phyloP scores from a whole-genome alignment of 495 filamentous ascomycete genomes.

The Lasiosphaeria hispida region DNA sequence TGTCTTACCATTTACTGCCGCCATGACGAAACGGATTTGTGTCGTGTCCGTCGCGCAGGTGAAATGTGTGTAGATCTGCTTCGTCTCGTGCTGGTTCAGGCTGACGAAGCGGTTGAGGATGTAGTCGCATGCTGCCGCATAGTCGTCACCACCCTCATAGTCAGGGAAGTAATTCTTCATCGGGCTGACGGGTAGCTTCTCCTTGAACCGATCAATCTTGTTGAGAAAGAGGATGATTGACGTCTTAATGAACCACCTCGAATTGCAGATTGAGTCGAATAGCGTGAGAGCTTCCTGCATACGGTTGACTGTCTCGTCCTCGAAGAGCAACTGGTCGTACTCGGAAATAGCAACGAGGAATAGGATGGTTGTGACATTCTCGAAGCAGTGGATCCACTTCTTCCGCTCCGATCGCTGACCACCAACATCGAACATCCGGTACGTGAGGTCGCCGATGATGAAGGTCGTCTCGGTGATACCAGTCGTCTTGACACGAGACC shows the following conservation, averaged over 20 bases:
- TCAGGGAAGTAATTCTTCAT: constrained; percentile 99
- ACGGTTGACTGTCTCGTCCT: constrained; percentile 93
- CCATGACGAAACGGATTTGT: constrained; percentile 99
- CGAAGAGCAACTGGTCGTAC: constrained; percentile 97
- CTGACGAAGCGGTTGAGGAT: constrained; percentile 96
- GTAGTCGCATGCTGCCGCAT: constrained; percentile 90
- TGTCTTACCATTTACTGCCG: constrained; percentile 91
- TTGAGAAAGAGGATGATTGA: constrained; percentile 99
- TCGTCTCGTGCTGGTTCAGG: constrained; percentile 96
- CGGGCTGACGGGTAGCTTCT: constrained; percentile 97
- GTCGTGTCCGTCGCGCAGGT: constrained; percentile 97
- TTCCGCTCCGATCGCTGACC: constrained; percentile 98
- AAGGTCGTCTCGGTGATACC: constrained; percentile 99
- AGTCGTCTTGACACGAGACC: constrained; percentile 97
- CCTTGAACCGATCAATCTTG: constrained; percentile 99
- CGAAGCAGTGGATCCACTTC: constrained; percentile 99
- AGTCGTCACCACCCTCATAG: constrained; percentile 93
- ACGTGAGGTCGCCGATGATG: constrained; percentile 95
- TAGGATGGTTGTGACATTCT: constrained; percentile 97
- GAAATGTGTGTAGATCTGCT: constrained; percentile 99
- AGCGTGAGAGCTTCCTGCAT: constrained; percentile 99
- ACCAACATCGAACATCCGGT: constrained; percentile 99
- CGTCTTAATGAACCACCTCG: constrained; percentile 98
- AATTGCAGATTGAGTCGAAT: constrained; percentile 99
- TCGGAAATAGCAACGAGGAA: constrained; percentile 99